Evolutionary conservation across 495 filamentous ascomycete genomes (phyloP).

Genomic region (Tetracladium setigerum): DNA sequence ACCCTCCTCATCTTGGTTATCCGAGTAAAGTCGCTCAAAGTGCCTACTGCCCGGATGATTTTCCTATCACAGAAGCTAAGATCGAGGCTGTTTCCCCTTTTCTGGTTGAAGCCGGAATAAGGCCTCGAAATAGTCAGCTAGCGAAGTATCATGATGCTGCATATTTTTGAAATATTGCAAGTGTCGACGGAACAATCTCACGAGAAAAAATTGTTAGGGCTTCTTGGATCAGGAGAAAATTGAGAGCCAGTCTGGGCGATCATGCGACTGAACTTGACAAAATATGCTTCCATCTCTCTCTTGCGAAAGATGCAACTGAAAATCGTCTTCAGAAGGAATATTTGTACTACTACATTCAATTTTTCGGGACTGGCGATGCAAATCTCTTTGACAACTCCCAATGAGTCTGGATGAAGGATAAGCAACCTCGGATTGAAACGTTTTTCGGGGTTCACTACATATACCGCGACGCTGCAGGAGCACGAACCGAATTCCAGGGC

Average conservation of each 20-base stretch:
- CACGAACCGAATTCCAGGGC: slow-evolving; percentile 38
- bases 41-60: slow-evolving; percentile 15
- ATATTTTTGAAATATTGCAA: not conserved
- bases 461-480: slow-evolving; percentile 39
- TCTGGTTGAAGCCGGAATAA: slow-evolving; percentile 11
- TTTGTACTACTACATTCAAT: slow-evolving; percentile 24
- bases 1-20: slow-evolving; percentile 6
- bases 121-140: slow-evolving; percentile 23
- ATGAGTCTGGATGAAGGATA: slow-evolving; percentile 34
- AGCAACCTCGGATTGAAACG: slow-evolving; percentile 31
- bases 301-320: slow-evolving; percentile 24
- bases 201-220: slow-evolving; percentile 10
- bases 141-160: slow-evolving; percentile 5
- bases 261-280: not conserved
- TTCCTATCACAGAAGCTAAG: slow-evolving; percentile 15
- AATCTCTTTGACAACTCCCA: slow-evolving; percentile 30
- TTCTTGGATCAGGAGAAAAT: slow-evolving; percentile 57
- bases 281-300: slow-evolving; percentile 3
- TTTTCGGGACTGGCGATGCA: slow-evolving; percentile 31
- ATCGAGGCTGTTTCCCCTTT: slow-evolving; percentile 11
- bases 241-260: slow-evolving; percentile 27
- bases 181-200: slow-evolving; percentile 1
- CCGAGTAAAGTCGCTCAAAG: slow-evolving; percentile 14
- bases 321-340: slow-evolving; percentile 25
- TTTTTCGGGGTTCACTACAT: slow-evolving; percentile 43